These are phyloP conservation scores for Parafenestella ontariensis DNA, from an alignment of 2,329 filamentous ascomycete species.

Conservation along the genomic window DNA sequence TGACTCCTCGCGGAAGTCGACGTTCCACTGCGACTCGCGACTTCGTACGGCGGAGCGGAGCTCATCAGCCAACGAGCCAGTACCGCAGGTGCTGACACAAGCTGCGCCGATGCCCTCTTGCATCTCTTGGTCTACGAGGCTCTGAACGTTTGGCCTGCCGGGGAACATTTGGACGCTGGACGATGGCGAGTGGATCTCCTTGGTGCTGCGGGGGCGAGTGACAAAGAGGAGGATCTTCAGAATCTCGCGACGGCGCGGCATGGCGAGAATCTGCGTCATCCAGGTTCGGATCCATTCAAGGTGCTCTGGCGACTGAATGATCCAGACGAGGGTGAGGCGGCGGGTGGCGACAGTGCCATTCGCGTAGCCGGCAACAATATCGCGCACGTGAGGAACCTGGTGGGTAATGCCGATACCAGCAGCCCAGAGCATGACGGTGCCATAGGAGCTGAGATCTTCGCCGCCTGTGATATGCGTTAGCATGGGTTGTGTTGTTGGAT, in stretches of 20 bases:
- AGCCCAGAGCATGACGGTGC: conserved; percentile 87
- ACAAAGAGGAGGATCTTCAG: conserved; percentile 89
- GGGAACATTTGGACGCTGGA: conserved; percentile 90
- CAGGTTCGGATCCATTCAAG: conserved; percentile 93
- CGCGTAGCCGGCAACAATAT: conserved; percentile 63
- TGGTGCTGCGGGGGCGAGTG: conserved; percentile 83
- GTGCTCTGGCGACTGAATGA: conserved; percentile 86
- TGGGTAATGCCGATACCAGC: conserved; percentile 96
- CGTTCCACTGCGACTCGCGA: conserved; percentile 68
- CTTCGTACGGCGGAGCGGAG: conserved; percentile 71
- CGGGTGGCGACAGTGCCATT: conserved; percentile 80
- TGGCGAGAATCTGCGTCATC: conserved; percentile 83
- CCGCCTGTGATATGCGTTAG: conserved; percentile 60
- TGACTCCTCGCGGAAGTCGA: conserved; percentile 82
- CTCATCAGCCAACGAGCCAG: conserved; percentile 76
- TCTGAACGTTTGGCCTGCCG: conserved; percentile 81
- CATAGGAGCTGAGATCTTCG: conserved; percentile 88
- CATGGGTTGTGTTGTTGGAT: conserved; percentile 21
- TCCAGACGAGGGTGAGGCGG: conserved; percentile 85
- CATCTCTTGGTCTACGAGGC: conserved; percentile 82
- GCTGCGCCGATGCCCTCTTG: conserved; percentile 85
- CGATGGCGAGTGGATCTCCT: conserved; percentile 78
- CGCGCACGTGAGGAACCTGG: conserved; percentile 85
- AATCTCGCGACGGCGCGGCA: conserved; percentile 82
- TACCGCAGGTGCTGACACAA: conserved; percentile 82